These are phyloP conservation scores for Aspergillus homomorphus DNA, from an alignment of 495 filamentous ascomycete species.

Conservation along the genomic window DNA sequence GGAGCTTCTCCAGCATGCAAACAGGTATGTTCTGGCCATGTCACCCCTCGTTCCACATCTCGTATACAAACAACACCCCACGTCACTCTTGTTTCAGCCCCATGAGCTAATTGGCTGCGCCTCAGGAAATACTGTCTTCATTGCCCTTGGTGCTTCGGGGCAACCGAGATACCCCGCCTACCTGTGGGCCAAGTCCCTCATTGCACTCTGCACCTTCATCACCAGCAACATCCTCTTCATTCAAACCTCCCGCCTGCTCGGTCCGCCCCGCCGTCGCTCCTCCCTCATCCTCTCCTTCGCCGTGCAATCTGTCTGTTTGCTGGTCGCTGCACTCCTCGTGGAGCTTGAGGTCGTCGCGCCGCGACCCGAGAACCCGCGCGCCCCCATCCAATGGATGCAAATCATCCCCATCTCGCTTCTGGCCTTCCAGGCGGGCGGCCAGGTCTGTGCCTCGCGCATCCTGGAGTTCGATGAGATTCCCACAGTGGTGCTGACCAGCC, in stretches of 20 bases:
- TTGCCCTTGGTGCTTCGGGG: slow-evolving; percentile 36
- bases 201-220: slow-evolving; percentile 33
- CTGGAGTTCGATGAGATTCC: slow-evolving; percentile 66
- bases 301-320: slow-evolving; percentile 50
- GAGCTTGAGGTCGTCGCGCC: slow-evolving; percentile 39
- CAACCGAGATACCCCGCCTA: slow-evolving; percentile 37
- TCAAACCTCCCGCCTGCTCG: slow-evolving; percentile 26
- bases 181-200: slow-evolving; percentile 42
- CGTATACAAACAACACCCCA: neutral
- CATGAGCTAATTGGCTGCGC: neutral
- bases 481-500: slow-evolving; percentile 64
- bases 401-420: slow-evolving; percentile 53
- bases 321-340: slow-evolving; percentile 52
- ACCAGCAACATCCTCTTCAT: slow-evolving; percentile 37
- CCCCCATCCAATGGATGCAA: slow-evolving; percentile 37
- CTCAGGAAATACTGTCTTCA: slow-evolving; percentile 40
- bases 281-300: slow-evolving; percentile 55
- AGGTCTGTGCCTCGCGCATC: slow-evolving; percentile 59
- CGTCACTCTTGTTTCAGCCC: neutral
- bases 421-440: slow-evolving; percentile 66
- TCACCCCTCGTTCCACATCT: neutral
- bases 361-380: slow-evolving; percentile 32
- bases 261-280: slow-evolving; percentile 38
- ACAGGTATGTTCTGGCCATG: slow-evolving; percentile 38
- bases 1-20: slow-evolving; percentile 58